Evolutionary conservation across 2,329 filamentous ascomycete species (phyloP).

Genomic region (Fusarium sp.): DNA sequence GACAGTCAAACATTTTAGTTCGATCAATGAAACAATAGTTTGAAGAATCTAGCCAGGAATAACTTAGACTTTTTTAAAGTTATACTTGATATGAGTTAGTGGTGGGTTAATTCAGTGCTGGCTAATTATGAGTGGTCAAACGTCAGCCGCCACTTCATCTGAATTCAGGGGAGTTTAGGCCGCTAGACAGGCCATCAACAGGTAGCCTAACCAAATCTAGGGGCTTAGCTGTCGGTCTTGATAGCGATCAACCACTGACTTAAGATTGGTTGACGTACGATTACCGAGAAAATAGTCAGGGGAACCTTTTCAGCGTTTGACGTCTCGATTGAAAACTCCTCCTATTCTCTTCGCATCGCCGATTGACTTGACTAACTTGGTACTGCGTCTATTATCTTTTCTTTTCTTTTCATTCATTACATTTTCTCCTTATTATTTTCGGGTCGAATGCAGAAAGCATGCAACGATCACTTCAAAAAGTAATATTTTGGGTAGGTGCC

Average conservation of each 20-base stretch:
- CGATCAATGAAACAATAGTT: slow-evolving; percentile 13
- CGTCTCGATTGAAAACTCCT: too few relatives aligned
- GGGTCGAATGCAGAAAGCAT: fast-evolving
- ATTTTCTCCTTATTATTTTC: fast-evolving
- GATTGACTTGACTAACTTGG: neutral
- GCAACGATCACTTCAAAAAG: neutral
- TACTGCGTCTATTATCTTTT: fast-evolving
- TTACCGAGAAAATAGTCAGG: neutral
- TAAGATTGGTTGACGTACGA: neutral
- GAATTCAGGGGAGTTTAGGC: neutral
- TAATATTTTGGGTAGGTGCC: slow-evolving; percentile 9
- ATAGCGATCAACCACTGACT: neutral
- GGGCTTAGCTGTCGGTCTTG: neutral
- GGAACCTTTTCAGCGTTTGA: neutral
- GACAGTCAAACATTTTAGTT: neutral
- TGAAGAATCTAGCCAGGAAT: neutral
- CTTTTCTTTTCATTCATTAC: fast-evolving
- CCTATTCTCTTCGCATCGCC: too few relatives aligned
- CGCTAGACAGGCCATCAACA: neutral
- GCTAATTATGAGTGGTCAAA: neutral
- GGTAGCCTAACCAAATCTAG: neutral
- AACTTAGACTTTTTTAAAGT: neutral
- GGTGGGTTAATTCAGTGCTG: fast-evolving
- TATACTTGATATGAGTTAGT: too few relatives aligned
- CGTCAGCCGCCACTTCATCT: too few relatives aligned